Evolutionary conservation across 2,329 filamentous ascomycete species (phyloP).

Genomic region (Boeremia exigua): DNA sequence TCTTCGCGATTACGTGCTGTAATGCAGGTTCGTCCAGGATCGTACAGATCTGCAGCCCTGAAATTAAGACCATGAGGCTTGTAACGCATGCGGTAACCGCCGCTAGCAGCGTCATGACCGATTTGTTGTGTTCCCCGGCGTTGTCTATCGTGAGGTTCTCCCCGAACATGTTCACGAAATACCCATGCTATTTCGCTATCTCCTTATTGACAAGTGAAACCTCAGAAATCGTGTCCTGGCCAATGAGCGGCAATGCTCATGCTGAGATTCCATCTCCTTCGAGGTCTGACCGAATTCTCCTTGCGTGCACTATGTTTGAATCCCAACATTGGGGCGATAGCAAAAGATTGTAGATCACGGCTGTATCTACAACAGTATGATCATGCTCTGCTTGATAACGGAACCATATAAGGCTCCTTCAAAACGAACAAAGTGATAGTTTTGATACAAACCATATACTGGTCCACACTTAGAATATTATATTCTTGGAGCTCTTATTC

Average conservation of each 20-base stretch:
- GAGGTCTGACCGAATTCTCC: neutral
- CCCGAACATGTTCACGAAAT: neutral
- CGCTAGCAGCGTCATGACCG: neutral
- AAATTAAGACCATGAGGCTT: neutral
- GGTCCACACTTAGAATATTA: neutral
- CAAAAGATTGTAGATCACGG: neutral
- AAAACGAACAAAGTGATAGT: neutral
- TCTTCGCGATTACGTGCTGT: neutral
- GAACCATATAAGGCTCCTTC: neutral
- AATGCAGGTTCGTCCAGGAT: neutral
- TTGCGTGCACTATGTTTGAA: neutral
- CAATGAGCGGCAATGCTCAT: neutral
- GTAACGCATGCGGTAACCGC: neutral
- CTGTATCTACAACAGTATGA: neutral
- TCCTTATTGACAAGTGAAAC: neutral
- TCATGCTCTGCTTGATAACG: neutral
- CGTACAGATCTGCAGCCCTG: neutral
- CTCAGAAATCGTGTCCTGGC: neutral
- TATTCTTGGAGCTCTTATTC: neutral
- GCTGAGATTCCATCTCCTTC: neutral
- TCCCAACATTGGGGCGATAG: neutral
- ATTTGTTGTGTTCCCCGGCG: neutral
- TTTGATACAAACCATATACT: neutral
- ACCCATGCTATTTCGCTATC: neutral
- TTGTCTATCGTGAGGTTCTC: neutral